phyloP scores from a whole-genome alignment of 352 stramenopile species.

The Phytophthora chlamydospora region DNA sequence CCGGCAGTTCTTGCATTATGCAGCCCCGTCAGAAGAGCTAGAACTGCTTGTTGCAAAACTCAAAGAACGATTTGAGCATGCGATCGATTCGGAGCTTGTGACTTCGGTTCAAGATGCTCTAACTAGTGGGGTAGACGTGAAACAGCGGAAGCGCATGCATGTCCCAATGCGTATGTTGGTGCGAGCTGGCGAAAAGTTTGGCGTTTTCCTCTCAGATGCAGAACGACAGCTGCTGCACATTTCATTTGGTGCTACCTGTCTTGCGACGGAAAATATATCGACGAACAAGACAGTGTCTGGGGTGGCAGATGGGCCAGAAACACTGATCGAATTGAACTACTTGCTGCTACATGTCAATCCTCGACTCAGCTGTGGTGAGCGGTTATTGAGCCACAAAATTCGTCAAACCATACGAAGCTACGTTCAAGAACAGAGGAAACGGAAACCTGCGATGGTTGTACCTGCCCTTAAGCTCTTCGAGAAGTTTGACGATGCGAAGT shows the following conservation, averaged over 20 bases:
- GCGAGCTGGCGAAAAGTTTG: slow-evolving; percentile 35
- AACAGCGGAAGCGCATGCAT: slow-evolving; percentile 24
- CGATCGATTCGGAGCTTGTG: slow-evolving; percentile 58
- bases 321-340: slow-evolving; percentile 47
- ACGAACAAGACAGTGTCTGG: neutral
- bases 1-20: slow-evolving; percentile 67
- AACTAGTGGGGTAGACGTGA: neutral
- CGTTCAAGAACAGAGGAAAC: slow-evolving; percentile 35
- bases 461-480: slow-evolving; percentile 54
- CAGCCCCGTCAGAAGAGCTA: slow-evolving; percentile 54
- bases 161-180: slow-evolving; percentile 17
- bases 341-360: slow-evolving; percentile 67
- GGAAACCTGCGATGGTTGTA: slow-evolving; percentile 17
- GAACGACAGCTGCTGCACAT: slow-evolving; percentile 33
- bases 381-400: slow-evolving; percentile 71
- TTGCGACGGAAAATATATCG: slow-evolving; percentile 1
- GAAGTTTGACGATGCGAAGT: slow-evolving; percentile 54
- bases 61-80: slow-evolving; percentile 67
- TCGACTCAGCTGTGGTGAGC: slow-evolving; percentile 48
- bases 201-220: slow-evolving; percentile 42
- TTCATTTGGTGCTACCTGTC: slow-evolving; percentile 20
- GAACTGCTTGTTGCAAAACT: slow-evolving; percentile 64
- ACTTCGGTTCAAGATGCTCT: slow-evolving; percentile 49
- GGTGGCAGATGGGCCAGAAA: neutral
- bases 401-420: slow-evolving; percentile 54